Evolutionary conservation across 176 grass and related monocot genomes (phyloP).

Genomic region (Urochloa ruziziensis): DNA sequence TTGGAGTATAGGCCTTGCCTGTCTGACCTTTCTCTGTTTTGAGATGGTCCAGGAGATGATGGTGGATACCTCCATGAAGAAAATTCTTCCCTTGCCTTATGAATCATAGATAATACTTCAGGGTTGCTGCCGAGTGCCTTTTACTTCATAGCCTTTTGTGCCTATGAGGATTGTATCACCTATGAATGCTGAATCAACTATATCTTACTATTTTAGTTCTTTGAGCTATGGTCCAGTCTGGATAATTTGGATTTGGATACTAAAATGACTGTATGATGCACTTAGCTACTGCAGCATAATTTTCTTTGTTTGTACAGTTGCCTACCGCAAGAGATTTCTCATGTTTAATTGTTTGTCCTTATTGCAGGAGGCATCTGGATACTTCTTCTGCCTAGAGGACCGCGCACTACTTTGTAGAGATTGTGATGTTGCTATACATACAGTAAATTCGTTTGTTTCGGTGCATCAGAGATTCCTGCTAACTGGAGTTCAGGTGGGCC

Average conservation of each 20-base stretch:
- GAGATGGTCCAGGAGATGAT: too few species aligned
- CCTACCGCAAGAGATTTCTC: constrained; percentile 8
- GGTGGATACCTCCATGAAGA: too few species aligned
- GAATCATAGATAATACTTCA: too few species aligned
- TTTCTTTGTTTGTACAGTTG: neutral
- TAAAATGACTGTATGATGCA: neutral
- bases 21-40: neutral
- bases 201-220: constrained; percentile 13
- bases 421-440: constrained; percentile 88
- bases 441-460: constrained; percentile 65
- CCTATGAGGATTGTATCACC: neutral
- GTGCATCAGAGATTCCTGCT: constrained; percentile 82
- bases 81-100: too few species aligned
- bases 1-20: neutral
- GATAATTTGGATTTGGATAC: neutral
- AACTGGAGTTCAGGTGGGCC: constrained; percentile 82
- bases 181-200: constrained; percentile 5
- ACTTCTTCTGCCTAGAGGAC: constrained; percentile 96
- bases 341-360: constrained; percentile 15
- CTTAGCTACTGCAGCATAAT: neutral
- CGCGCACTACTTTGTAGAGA: constrained; percentile 83
- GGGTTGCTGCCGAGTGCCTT: neutral
- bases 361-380: constrained; percentile 80
- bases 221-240: neutral
- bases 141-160: neutral